phyloP scores from a whole-genome alignment of 805 yeast species.

The Candida broadrunensis region DNA sequence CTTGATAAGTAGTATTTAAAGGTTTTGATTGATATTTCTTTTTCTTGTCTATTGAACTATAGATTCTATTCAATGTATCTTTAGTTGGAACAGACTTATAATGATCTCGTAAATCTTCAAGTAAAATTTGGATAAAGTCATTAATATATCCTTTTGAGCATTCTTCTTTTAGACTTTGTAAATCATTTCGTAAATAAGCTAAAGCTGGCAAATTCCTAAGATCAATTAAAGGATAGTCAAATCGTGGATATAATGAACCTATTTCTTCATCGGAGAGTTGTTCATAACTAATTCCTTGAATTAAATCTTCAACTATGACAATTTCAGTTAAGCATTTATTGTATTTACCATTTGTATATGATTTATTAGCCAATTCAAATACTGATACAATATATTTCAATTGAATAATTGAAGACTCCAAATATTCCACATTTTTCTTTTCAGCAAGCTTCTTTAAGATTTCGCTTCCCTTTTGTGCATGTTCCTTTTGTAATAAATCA shows the following conservation, averaged over 20 bases:
- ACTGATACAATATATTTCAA: constrained; percentile 34
- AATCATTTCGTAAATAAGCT: constrained; percentile 45
- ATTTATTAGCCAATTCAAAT: constrained; percentile 32
- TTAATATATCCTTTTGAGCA: constrained; percentile 69
- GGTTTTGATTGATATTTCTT: constrained; percentile 13
- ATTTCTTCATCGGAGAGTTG: constrained; percentile 14
- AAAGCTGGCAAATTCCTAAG: constrained; percentile 50
- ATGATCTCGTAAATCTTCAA: constrained; percentile 61
- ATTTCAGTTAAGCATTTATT: constrained; percentile 57
- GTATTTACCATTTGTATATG: constrained; percentile 44
- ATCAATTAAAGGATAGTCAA: constrained; percentile 34
- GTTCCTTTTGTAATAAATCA: constrained; percentile 42
- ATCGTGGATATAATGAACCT: constrained; percentile 15
- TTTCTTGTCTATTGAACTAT: constrained; percentile 22
- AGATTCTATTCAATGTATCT: constrained; percentile 53
- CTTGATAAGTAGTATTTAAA: constrained; percentile 34
- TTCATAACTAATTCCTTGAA: constrained; percentile 26
- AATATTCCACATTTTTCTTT: constrained; percentile 54
- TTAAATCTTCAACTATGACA: constrained; percentile 53
- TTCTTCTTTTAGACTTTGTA: constrained; percentile 54
- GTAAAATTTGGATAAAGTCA: constrained; percentile 51
- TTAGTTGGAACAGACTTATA: constrained; percentile 45
- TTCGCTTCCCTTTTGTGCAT: constrained; percentile 49
- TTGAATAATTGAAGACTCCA: constrained; percentile 63
- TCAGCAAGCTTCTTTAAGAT: constrained; percentile 49